Percentiles rank a stretch among this genome's conserved stretches.
phyloP scores from a whole-genome alignment of 2,329 filamentous ascomycete genomes.

The Fusarium nurragi region DNA sequence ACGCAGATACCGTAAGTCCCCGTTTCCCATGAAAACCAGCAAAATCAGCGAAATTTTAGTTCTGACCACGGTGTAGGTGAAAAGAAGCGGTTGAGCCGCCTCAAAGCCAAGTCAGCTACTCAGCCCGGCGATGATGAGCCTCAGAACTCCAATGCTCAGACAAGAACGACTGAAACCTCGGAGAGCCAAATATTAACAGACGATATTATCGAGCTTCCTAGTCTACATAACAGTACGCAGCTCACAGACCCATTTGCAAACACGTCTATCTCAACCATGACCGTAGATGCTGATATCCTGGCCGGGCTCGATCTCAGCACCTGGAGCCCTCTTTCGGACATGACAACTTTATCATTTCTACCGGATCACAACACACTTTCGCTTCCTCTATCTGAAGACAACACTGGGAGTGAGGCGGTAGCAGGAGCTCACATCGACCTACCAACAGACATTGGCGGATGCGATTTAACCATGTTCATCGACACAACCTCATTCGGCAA shows the following conservation, averaged over 20 bases:
- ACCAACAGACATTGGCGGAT: neutral
- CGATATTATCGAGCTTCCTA: constrained; percentile 1
- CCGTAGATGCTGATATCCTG: constrained; percentile 24
- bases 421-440: neutral
- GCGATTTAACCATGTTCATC: constrained; percentile 32
- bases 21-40: too few relatives aligned
- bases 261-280: constrained; percentile 1
- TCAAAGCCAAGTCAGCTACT: constrained; percentile 33
- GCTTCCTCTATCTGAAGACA: constrained; percentile 16
- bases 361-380: constrained; percentile 14
- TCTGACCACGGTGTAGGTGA: constrained; percentile 43
- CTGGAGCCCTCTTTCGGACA: constrained; percentile 39
- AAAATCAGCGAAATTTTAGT: neutral
- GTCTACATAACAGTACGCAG: neutral
- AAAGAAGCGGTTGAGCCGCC: constrained; percentile 47
- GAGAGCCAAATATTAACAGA: constrained; percentile 16
- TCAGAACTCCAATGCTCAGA: neutral
- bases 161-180: neutral
- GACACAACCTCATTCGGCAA: constrained; percentile 35
- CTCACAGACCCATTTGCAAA: neutral
- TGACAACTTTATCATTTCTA: constrained; percentile 31
- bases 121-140: constrained; percentile 1
- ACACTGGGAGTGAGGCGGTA: constrained; percentile 2
- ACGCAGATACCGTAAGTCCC: constrained; percentile 58
- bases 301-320: constrained; percentile 37